Base-by-base conservation (phyloP, 257 asterid genomes). In the Rauvolfia tetraphylla region DNA sequence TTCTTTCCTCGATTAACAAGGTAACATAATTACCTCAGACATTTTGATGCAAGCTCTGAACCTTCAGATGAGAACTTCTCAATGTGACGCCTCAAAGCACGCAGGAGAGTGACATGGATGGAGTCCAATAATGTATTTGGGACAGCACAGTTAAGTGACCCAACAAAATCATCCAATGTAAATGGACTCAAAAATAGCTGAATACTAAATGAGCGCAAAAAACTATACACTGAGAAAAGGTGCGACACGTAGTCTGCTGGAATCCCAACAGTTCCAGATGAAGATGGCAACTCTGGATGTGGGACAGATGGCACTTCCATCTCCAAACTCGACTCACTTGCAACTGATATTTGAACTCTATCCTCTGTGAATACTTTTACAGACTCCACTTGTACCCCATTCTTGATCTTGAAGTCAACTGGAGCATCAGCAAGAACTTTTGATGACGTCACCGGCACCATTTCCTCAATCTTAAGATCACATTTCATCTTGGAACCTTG, bases 151-250 rank as follows among this genome's bases (percentile, higher is more conserved):
- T 83, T 91, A 79, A 90, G 75, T 77, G 92, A 87, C 22, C 85
- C 91, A 81, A 91, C 93, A 79, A 95, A 95, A 66, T 83, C 94
- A 67, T 86, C 96, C 90, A 95, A 81, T 80, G 86, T 88, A 62
- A 95, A 93, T 84, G 99, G 99, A 84, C 99, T 93, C 83, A 91
- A 76, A 81, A 91, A 91, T 79, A 95, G 81, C 80, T 85, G 79
- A 72, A 90, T 86, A 78, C 99, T 93, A 82, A 95, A 95, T 71
- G 99, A 93, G 85, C 99, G 90, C 92, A 95, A 87, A 85, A 95
- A 93, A 48, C 96, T 82, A 82, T 93, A 95, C 75, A 95, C 86
- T 77, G 94, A 90, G 82, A 93, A 88, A 58, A 90, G 68, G 83
- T 93, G 93, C 79, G 86, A 86, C 78, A 81, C 83, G 49, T 96